phyloP scores from a whole-genome alignment of 106 monocot species.

The Acanthochlamys bracteata region DNA sequence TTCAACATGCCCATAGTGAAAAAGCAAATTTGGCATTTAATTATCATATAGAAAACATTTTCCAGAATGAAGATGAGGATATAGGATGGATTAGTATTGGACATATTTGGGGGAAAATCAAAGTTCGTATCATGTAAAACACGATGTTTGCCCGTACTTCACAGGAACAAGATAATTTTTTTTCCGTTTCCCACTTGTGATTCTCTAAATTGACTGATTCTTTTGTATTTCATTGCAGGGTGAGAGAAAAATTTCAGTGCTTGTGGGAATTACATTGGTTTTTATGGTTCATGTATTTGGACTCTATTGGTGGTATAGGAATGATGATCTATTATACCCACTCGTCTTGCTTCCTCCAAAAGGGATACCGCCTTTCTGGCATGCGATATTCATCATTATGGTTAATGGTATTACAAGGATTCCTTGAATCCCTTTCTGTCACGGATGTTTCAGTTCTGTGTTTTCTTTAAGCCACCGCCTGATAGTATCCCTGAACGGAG shows the following conservation, averaged over 20 bases:
- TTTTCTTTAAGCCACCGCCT: background rate
- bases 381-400: slow-evolving; percentile 82
- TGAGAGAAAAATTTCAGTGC: slow-evolving; percentile 67
- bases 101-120: too few relatives aligned
- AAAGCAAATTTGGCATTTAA: too few relatives aligned
- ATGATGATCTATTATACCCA: slow-evolving; percentile 58
- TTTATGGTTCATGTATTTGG: slow-evolving; percentile 68
- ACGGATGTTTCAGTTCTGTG: too few relatives aligned
- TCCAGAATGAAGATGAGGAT: too few relatives aligned
- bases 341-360: slow-evolving; percentile 75
- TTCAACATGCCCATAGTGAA: too few relatives aligned
- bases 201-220: background rate
- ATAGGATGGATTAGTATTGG: too few relatives aligned
- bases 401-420: slow-evolving; percentile 52
- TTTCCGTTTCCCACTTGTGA: background rate
- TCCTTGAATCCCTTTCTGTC: too few relatives aligned
- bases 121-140: too few relatives aligned
- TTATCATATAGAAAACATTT: too few relatives aligned
- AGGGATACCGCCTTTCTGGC: slow-evolving; percentile 88
- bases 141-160: too few relatives aligned
- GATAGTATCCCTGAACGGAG: background rate
- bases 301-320: slow-evolving; percentile 90
- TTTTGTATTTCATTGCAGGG: slow-evolving; percentile 37
- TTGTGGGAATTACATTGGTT: slow-evolving; percentile 44
- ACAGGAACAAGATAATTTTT: too few relatives aligned